Evolutionary conservation across 371 early-diverging fungal genomes (phyloP), one percentile per base, ranked within the genome.

Genomic region (Zychaea mexicana): DNA sequence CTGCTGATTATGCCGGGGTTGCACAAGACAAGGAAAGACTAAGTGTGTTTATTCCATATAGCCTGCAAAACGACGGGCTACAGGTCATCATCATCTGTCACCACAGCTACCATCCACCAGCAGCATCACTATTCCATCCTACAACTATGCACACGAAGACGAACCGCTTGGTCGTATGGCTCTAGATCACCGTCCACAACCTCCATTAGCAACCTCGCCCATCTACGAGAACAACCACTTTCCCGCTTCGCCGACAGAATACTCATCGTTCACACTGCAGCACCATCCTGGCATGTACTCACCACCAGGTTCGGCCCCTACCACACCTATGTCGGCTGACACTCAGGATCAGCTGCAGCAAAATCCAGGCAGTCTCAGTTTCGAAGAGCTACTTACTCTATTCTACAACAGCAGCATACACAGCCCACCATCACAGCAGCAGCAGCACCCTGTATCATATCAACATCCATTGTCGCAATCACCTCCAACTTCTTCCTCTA

Each of bases 341-440:
- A 46, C 32, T 4, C 2, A 46, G 3, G 30, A 52, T 24, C 53
- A 46, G 28, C 38, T 28, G 36, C 31, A 53, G 15, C 31, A 60
- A 6, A 65, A 74, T 54, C 61, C 68, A 7, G 74, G 74, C 15
- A 56, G 66, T 22, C 52, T 72, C 13, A 68, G 69, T 24, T 72
- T 72, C 47, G 73, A 72, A 52, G 69, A 68, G 13, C 46, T 72
- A 7, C 46, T 72, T n/a, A 61, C 60, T 1, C 45, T 72, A 60
- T 72, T 68, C 56, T 72, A 65, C 55, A 64, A 49, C 28, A 61
- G 32, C 60, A 47, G 42, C 57, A 54, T 13, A 12, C 42, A 42
- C 4, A 42, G 42, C n/a, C 42, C 42, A 42, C 42, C 42, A 12
- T 15, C 57, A 42, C 61, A 46, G 15, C 54, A 60, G 28, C 36